Base-by-base conservation (phyloP, 352 stramenopile species). In the Phytophthora ohioensis region DNA sequence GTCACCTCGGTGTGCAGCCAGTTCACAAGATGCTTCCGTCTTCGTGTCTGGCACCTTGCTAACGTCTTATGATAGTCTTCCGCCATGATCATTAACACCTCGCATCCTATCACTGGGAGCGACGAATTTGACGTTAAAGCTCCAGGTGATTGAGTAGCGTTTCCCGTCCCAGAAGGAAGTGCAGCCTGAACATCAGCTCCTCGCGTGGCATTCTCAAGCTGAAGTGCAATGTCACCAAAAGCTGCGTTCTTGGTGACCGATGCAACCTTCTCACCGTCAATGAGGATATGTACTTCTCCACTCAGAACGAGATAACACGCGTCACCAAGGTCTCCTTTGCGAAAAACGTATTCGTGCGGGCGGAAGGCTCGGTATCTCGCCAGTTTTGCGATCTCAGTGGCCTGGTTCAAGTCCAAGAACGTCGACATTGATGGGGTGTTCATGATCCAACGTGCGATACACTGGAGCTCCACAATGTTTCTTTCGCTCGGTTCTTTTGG, bases 31-130 rank as follows among this genome's bases (percentile, higher is more conserved):
- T 91, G 80, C 59, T 92, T 92, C 5, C 82, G 81, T 17, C 85
- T 77, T 27, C 81, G 69, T 15, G 82, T 87, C 56, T 92, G 85
- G 59, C 84, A 90, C 15, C 82, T 76, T 27, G 82, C 82, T 11
- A 92, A 61, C 0, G 84, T 92, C 56, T 88, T 88, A 65, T 91
- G 85, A 62, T 92, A 92, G 66, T 90, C 85, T 12, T 91, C 82
- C 0, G 81, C 85, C 57, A 87, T 69, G 58, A 92, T 90, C 71
- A 88, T 85, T 35, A 91, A 67, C 47, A 92, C 75, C 51, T 92
- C 82, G 11, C 76, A 79, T 34, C 82, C 82, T n/a, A 76, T 66
- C 13, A 43, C 46, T 43, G 59, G 13, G 31, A 45, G 10, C 27
- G 55, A 46, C 8, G 59, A 58, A 38, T 45, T 67, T 7, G 39